Percentiles rank a stretch among this genome's conserved stretches.
Evolutionary conservation across 148 eudicot species (phyloP).

Genomic region (Heliosperma pusillum): DNA sequence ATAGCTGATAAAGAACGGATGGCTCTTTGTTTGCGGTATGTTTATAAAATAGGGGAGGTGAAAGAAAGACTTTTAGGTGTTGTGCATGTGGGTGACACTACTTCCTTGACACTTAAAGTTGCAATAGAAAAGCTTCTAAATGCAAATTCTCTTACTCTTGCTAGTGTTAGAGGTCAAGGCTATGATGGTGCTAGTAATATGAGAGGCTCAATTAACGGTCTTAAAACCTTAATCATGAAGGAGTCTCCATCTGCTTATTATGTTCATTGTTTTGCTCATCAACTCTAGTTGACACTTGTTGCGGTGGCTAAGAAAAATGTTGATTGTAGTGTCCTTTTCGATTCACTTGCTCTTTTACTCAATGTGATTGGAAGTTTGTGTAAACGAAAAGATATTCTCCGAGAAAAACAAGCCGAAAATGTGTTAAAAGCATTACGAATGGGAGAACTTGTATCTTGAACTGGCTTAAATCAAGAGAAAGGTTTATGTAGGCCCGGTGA

Average conservation of each 20-base stretch:
- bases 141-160: neutral
- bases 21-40: too few relatives aligned
- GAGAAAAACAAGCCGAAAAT: too few relatives aligned
- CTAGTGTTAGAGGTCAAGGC: conserved; percentile 7
- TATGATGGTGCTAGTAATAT: conserved; percentile 14
- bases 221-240: neutral
- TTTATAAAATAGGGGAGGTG: too few relatives aligned
- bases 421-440: too few relatives aligned
- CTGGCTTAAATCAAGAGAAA: too few relatives aligned
- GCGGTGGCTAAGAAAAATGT: neutral
- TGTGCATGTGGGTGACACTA: neutral
- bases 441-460: too few relatives aligned
- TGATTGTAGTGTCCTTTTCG: conserved; percentile 9
- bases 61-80: neutral
- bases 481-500: too few relatives aligned
- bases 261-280: conserved; percentile 4
- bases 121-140: neutral
- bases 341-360: neutral
- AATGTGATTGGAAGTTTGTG: too few relatives aligned
- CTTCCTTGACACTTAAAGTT: neutral
- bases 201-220: conserved; percentile 3
- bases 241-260: neutral
- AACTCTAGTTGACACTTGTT: conserved; percentile 11
- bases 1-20: too few relatives aligned
- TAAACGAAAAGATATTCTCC: too few relatives aligned